phyloP scores from a whole-genome alignment of 2,329 filamentous ascomycete species.

The Aspergillus ibericus region DNA sequence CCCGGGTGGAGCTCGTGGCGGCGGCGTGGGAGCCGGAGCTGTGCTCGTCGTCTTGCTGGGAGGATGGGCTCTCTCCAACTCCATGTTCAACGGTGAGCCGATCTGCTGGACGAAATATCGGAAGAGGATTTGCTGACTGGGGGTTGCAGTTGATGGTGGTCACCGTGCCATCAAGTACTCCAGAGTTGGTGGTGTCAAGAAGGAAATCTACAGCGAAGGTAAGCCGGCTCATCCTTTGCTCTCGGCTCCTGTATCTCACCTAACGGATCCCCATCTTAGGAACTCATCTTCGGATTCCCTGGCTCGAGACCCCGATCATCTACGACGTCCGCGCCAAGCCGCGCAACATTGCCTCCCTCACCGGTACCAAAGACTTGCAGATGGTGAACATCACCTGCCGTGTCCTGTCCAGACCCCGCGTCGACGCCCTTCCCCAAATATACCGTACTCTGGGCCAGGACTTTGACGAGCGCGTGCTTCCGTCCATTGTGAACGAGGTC shows the following conservation, averaged over 20 bases:
- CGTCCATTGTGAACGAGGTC: slow-evolving; percentile 98
- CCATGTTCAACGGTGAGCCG: slow-evolving; percentile 65
- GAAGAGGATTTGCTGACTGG: slow-evolving; percentile 14
- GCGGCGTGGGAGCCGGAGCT: slow-evolving; percentile 51
- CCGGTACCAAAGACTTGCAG: slow-evolving; percentile 97
- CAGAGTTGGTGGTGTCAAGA: slow-evolving; percentile 85
- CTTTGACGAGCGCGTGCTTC: slow-evolving; percentile 95
- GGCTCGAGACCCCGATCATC: slow-evolving; percentile 94
- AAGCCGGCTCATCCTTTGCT: slow-evolving; percentile 19
- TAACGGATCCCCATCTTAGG: slow-evolving; percentile 51
- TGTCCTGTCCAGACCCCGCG: slow-evolving; percentile 87
- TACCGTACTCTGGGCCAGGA: slow-evolving; percentile 93
- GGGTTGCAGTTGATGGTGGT: slow-evolving; percentile 80
- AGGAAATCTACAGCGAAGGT: slow-evolving; percentile 97
- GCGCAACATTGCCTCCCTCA: slow-evolving; percentile 92
- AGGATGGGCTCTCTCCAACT: slow-evolving; percentile 51
- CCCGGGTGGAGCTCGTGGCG: slow-evolving; percentile 54
- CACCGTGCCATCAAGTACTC: slow-evolving; percentile 99
- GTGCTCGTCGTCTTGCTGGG: slow-evolving; percentile 53
- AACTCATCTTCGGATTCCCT: slow-evolving; percentile 91
- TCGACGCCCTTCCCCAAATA: slow-evolving; percentile 90
- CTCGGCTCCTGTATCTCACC: slow-evolving; percentile 6
- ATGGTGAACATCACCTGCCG: slow-evolving; percentile 99
- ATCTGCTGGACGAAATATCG: neutral
- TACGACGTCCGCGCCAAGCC: slow-evolving; percentile 99